Conservation (phyloP, 352 stramenopile genomes). For the Plasmopara muralis region DNA sequence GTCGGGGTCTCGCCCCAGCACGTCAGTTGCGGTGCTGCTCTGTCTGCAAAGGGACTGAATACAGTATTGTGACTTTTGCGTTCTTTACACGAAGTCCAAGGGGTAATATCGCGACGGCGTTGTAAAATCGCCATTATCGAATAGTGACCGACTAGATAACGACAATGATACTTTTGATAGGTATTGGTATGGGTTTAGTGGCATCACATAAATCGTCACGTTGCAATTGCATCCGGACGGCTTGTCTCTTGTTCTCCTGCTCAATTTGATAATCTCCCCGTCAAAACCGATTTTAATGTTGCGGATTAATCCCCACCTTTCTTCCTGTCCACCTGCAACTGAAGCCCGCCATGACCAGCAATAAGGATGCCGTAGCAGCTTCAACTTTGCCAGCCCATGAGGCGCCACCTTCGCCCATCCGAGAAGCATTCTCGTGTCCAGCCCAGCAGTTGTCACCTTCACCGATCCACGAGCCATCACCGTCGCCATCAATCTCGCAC, state of each 20-base stretch:
- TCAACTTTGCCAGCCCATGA: constrained; percentile 4
- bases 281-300: constrained; percentile 4
- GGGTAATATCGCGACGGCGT: not conserved
- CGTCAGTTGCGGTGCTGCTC: constrained; percentile 14
- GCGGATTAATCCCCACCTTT: constrained; percentile 1
- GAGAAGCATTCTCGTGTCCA: not conserved
- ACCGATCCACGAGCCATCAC: not conserved
- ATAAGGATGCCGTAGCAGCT: constrained; percentile 11
- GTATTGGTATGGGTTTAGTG: constrained; percentile 1
- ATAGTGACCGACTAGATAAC: not conserved
- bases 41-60: constrained; percentile 17
- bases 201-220: not conserved
- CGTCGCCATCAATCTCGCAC: not conserved
- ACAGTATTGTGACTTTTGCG: not conserved
- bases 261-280: constrained; percentile 1
- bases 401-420: not conserved
- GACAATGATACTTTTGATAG: too few species aligned
- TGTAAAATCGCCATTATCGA: too few species aligned
- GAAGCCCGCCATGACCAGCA: constrained; percentile 14
- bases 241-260: not conserved
- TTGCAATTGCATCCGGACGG: not conserved
- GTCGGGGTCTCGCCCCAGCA: constrained; percentile 9
- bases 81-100: too few species aligned
- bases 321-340: constrained; percentile 7
- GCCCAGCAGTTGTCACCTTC: not conserved